A percentile compares a stretch with the other conserved stretches of the same genome.
Evolutionary conservation across 257 asterid genomes (phyloP).

Genomic region (Ehretia macrophylla): DNA sequence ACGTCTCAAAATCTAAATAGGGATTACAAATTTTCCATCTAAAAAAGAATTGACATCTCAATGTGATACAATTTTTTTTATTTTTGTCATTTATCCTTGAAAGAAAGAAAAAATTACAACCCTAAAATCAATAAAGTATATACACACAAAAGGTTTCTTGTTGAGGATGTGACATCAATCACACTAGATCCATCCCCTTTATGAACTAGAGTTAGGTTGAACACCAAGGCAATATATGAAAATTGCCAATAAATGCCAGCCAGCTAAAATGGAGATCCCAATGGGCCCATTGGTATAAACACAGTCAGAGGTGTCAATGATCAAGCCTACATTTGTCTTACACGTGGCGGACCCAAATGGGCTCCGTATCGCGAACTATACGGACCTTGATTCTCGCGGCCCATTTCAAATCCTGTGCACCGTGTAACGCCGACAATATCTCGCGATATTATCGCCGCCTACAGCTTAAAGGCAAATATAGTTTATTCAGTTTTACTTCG

Average conservation of each 20-base stretch:
- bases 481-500: too few species aligned
- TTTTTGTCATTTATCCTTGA: too few species aligned
- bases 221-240: constrained; percentile 3
- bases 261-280: constrained; percentile 24
- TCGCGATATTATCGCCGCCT: constrained; percentile 23
- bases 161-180: background rate
- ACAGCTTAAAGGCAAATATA: background rate
- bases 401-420: too few species aligned
- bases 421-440: constrained; percentile 46
- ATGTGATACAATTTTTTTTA: too few species aligned
- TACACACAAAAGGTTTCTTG: too few species aligned
- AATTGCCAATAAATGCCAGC: constrained; percentile 40
- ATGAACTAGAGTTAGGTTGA: constrained; percentile 10
- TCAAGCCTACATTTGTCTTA: background rate
- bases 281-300: constrained; percentile 24
- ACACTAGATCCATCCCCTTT: too few species aligned
- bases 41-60: too few species aligned
- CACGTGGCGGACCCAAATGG: constrained; percentile 34
- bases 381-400: constrained; percentile 6
- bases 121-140: constrained; percentile 1
- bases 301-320: constrained; percentile 33
- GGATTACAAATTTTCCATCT: too few species aligned
- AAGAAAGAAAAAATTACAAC: too few species aligned
- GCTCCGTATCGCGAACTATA: constrained; percentile 21
- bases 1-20: too few species aligned